phyloP scores from a whole-genome alignment of 306 rosid genomes.

The Purshia tridentata region DNA sequence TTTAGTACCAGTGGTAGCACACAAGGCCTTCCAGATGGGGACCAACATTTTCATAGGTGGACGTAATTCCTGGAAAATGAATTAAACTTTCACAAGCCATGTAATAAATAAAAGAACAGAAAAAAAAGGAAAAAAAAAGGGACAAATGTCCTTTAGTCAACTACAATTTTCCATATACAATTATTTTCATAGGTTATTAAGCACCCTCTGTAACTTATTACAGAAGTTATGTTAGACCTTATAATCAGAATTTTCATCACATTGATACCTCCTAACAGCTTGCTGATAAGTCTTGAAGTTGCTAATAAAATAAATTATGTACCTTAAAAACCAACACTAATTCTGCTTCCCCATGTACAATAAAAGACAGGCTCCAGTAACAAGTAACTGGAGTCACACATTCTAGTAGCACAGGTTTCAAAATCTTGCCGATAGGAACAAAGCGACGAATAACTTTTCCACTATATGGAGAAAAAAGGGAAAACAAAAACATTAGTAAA shows the following conservation, averaged over 20 bases:
- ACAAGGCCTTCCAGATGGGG: slow-evolving; percentile 88
- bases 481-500: not conserved
- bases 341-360: slow-evolving; percentile 60
- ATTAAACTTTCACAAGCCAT: slow-evolving; percentile 24
- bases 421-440: slow-evolving; percentile 74
- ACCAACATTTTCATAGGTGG: slow-evolving; percentile 84
- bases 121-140: not conserved
- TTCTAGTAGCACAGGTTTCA: slow-evolving; percentile 76
- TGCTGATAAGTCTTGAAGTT: slow-evolving; percentile 8
- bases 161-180: too few species aligned
- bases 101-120: not conserved
- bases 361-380: slow-evolving; percentile 77
- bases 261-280: not conserved
- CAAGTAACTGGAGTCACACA: slow-evolving; percentile 90
- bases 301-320: not conserved
- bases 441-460: slow-evolving; percentile 66
- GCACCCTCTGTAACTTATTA: too few species aligned
- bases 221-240: not conserved
- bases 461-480: slow-evolving; percentile 30
- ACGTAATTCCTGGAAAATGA: slow-evolving; percentile 47
- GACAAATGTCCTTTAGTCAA: too few species aligned
- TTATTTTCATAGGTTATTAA: too few species aligned
- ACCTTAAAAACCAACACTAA: slow-evolving; percentile 76
- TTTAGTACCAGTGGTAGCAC: slow-evolving; percentile 54
- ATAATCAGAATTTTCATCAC: slow-evolving; percentile 2